Evolutionary conservation across 192 early-diverging fungal genomes (phyloP).

Genomic region (Coemansia sp.): DNA sequence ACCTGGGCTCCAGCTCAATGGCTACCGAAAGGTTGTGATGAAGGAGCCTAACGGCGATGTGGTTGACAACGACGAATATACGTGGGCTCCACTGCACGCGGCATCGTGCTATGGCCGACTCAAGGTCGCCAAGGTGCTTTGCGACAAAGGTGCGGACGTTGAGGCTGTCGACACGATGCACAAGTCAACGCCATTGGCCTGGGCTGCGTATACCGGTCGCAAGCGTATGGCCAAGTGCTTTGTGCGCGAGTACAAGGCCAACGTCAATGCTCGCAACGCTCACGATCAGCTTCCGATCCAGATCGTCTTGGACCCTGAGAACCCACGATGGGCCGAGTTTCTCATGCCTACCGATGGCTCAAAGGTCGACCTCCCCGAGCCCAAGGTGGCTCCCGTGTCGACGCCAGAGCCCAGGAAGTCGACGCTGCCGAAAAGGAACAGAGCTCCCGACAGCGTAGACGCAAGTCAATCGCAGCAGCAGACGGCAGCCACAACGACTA

Average conservation of each 20-base stretch:
- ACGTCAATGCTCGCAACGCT: constrained; percentile 73
- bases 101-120: constrained; percentile 79
- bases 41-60: constrained; percentile 53
- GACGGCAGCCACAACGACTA: not conserved
- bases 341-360: constrained; percentile 51
- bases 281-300: constrained; percentile 80
- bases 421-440: constrained; percentile 26
- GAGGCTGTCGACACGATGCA: constrained; percentile 87
- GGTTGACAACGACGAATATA: constrained; percentile 64
- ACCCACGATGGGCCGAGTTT: constrained; percentile 54
- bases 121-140: constrained; percentile 67
- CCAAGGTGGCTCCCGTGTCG: constrained; percentile 18
- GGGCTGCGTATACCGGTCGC: constrained; percentile 85
- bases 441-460: constrained; percentile 13
- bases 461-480: not conserved
- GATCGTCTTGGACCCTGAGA: constrained; percentile 68
- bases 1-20: constrained; percentile 39
- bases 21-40: constrained; percentile 39
- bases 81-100: constrained; percentile 85
- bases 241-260: constrained; percentile 75
- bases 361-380: constrained; percentile 43
- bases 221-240: constrained; percentile 69
- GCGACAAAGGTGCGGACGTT: constrained; percentile 75
- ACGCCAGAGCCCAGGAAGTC: constrained; percentile 17
- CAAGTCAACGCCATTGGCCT: constrained; percentile 78